These are phyloP conservation scores for Lojkania enalia DNA, from an alignment of 2,329 filamentous ascomycete genomes.

Conservation along the genomic window DNA sequence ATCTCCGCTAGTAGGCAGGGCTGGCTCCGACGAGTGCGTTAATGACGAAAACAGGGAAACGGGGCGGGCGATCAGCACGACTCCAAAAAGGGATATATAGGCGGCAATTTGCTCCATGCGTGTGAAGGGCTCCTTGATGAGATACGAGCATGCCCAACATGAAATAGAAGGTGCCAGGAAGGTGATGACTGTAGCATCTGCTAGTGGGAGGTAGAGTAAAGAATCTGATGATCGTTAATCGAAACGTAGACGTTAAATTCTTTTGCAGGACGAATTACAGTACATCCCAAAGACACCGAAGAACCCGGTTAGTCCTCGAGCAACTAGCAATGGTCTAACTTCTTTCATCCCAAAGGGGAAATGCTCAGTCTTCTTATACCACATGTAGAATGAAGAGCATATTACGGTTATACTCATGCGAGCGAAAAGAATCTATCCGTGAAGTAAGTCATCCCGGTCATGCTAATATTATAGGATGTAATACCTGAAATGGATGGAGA, in stretches of 20 bases:
- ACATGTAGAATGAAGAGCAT: slow-evolving; percentile 73
- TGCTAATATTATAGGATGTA: slow-evolving; percentile 3
- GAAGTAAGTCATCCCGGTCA: neutral
- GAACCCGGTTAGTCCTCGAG: slow-evolving; percentile 71
- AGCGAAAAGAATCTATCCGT: slow-evolving; percentile 68
- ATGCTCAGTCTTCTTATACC: slow-evolving; percentile 66
- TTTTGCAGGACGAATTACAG: slow-evolving; percentile 47
- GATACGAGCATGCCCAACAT: slow-evolving; percentile 76
- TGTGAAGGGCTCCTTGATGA: slow-evolving; percentile 78
- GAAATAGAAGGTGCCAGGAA: slow-evolving; percentile 80
- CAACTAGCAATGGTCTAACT: slow-evolving; percentile 68
- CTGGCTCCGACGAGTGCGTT: slow-evolving; percentile 23
- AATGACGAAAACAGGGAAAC: slow-evolving; percentile 56
- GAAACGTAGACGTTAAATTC: neutral
- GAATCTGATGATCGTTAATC: slow-evolving; percentile 52
- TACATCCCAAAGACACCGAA: slow-evolving; percentile 81
- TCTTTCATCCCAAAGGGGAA: slow-evolving; percentile 70
- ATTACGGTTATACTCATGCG: slow-evolving; percentile 75
- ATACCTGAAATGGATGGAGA: slow-evolving; percentile 76
- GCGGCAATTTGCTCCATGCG: slow-evolving; percentile 75
- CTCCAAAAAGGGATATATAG: slow-evolving; percentile 73
- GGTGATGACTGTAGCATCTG: slow-evolving; percentile 87
- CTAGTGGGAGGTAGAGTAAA: slow-evolving; percentile 77
- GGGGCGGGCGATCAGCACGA: slow-evolving; percentile 81
- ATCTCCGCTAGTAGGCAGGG: slow-evolving; percentile 38